Evolutionary conservation across 106 monocot species (phyloP).

Genomic region (Dioscorea alata): DNA sequence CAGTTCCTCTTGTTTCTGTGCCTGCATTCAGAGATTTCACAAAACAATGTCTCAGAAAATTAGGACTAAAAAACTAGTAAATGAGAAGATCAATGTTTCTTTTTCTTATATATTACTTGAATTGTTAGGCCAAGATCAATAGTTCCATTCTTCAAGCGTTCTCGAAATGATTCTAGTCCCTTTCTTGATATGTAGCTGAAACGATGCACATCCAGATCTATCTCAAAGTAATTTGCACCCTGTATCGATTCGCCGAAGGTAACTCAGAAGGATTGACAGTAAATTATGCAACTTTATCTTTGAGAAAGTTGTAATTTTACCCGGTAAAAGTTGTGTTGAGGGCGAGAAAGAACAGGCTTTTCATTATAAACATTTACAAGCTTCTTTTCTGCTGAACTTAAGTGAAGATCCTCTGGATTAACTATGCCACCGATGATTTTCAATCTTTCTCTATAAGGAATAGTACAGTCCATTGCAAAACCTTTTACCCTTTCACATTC

Average conservation of each 20-base stretch:
- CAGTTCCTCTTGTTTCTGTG: conserved; percentile 50
- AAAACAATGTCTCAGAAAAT: conserved; percentile 34
- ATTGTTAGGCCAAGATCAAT: conserved; percentile 75
- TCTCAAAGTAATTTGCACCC: conserved; percentile 82
- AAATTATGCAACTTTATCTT: background rate
- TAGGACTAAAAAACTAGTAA: conserved; percentile 17
- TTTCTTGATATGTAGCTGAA: conserved; percentile 88
- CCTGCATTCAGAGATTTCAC: conserved; percentile 35
- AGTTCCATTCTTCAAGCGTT: conserved; percentile 64
- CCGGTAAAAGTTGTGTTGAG: conserved; percentile 79
- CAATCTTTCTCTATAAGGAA: conserved; percentile 78
- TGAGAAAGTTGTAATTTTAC: conserved; percentile 15
- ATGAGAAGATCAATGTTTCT: background rate
- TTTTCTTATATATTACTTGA: conserved; percentile 29
- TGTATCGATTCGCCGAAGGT: conserved; percentile 11
- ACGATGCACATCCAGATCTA: conserved; percentile 73
- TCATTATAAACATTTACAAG: conserved; percentile 80
- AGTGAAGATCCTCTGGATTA: conserved; percentile 83
- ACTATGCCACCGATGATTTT: conserved; percentile 78
- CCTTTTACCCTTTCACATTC: conserved; percentile 82
- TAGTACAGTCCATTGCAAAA: conserved; percentile 58
- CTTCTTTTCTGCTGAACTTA: conserved; percentile 76
- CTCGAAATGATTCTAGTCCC: conserved; percentile 74
- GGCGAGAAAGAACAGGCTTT: conserved; percentile 95
- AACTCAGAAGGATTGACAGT: background rate